Conservation (phyloP, 768 basidiomycete species). For the Mycena alexandri region DNA sequence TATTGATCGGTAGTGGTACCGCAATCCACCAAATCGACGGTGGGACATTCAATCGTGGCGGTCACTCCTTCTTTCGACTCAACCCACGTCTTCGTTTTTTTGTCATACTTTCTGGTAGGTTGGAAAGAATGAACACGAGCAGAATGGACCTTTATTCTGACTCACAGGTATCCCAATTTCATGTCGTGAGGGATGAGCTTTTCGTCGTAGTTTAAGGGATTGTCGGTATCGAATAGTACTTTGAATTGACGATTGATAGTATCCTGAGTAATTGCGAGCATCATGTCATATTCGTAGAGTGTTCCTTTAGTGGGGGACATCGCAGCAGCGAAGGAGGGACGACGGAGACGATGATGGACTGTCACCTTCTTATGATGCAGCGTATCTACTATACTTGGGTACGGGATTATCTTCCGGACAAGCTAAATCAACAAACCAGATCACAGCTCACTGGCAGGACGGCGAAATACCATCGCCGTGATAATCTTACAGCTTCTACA, state of each 20-base stretch:
- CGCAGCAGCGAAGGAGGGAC: not conserved
- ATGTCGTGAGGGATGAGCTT: constrained; percentile 7
- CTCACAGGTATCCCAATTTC: constrained; percentile 6
- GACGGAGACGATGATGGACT: not conserved
- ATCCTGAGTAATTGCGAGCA: constrained; percentile 4
- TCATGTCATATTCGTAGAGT: constrained; percentile 10
- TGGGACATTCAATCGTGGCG: constrained; percentile 1
- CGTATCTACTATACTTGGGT: no score
- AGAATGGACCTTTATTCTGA: not conserved
- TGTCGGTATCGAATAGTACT: constrained; percentile 6
- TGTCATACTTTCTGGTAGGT: constrained; percentile 1
- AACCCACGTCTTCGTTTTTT: not conserved
- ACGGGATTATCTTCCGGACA: no score
- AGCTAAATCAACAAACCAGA: no score
- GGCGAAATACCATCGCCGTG: no score
- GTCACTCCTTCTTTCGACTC: constrained; percentile 7
- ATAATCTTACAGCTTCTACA: no score
- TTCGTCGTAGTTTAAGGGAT: constrained; percentile 7
- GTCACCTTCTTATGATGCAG: no score
- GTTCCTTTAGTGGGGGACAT: constrained; percentile 3
- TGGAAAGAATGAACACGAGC: not conserved
- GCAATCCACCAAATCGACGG: constrained; percentile 4
- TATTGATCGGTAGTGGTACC: not conserved
- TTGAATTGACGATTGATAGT: constrained; percentile 1
- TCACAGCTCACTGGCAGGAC: no score